Evolutionary conservation across 257 asterid genomes (phyloP).

Genomic region (Perilla frutescens): DNA sequence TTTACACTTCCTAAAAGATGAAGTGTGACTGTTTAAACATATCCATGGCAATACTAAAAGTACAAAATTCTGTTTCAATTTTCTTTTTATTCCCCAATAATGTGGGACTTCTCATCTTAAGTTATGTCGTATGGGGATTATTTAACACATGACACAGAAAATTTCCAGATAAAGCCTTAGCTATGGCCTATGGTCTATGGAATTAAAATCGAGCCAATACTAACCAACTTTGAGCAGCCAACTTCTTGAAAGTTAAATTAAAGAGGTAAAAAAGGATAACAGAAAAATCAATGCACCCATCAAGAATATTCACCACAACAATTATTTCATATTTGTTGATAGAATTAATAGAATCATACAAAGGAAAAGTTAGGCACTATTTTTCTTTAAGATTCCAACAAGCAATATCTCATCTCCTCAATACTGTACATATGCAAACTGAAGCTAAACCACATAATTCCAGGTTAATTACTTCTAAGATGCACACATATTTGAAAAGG

Average conservation of each 20-base stretch:
- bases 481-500: neutral
- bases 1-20: slow-evolving; percentile 9
- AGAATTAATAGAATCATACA: neutral
- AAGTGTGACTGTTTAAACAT: slow-evolving; percentile 4
- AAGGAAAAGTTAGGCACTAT: neutral
- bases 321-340: slow-evolving; percentile 3
- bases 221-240: slow-evolving; percentile 17
- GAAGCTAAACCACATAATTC: slow-evolving; percentile 13
- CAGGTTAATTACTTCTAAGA: neutral
- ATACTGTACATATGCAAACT: slow-evolving; percentile 1
- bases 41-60: slow-evolving; percentile 9
- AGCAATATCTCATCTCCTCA: slow-evolving; percentile 1
- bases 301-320: neutral
- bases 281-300: neutral
- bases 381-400: neutral
- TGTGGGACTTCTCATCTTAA: slow-evolving; percentile 6
- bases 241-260: neutral
- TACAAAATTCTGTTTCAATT: neutral
- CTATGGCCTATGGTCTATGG: neutral
- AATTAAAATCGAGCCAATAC: slow-evolving; percentile 10
- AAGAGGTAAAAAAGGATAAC: neutral
- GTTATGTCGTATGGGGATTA: neutral
- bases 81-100: neutral
- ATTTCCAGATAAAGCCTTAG: slow-evolving; percentile 2
- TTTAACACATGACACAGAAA: neutral